Base-by-base conservation (phyloP, 78 protist species). In the Diacronema lutheri region DNA sequence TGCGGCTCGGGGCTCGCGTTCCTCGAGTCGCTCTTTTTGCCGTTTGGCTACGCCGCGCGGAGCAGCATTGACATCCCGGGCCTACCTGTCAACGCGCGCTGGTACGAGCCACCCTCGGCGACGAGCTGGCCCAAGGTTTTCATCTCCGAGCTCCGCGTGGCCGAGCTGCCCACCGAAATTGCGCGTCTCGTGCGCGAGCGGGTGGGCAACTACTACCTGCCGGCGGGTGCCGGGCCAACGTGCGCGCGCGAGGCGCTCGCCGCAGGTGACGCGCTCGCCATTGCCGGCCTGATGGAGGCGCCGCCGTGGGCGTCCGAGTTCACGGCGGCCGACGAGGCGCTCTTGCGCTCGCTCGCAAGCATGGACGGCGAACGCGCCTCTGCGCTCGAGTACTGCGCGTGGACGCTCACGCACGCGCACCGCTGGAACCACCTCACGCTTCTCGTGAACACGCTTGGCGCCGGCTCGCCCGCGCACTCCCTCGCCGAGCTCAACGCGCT, bases 371-470 rank as follows among this genome's bases (percentile, higher is more conserved):
- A 12, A 14, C 46, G 31, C 14, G 44, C 44, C 11, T 35, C 37
- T 1, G 44, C 73, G 13, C 6, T 23, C 44, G 73, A 65, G 73
- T 65, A 65, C 41, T 40, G 44, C 12, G 44, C 44, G 44, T 65
- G 73, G 73, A 65, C 73, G 19, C 73, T 65, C 44, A 65, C 73
- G 41, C 73, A 65, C 41, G 73, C 46, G 19, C 73, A 65, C 41
- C 37, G 73, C 29, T 33, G 12, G 44, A 65, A 65, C 73, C 73
- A 65, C 12, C 21, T 35, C n/a, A 65, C 73, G 25, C 3, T 65
- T 2, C 41, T 65, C 21, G 44, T 16, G 25, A 65, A 65, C 73
- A 16, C 44, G 23, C 41, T 65, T 16, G 73, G 73, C 20, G 73
- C 13, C 46, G 41, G 29, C 20, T 7, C 3, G 50, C 50, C 50